Conservation (phyloP, 306 rosid genomes). For the Prunus kanzakura region DNA sequence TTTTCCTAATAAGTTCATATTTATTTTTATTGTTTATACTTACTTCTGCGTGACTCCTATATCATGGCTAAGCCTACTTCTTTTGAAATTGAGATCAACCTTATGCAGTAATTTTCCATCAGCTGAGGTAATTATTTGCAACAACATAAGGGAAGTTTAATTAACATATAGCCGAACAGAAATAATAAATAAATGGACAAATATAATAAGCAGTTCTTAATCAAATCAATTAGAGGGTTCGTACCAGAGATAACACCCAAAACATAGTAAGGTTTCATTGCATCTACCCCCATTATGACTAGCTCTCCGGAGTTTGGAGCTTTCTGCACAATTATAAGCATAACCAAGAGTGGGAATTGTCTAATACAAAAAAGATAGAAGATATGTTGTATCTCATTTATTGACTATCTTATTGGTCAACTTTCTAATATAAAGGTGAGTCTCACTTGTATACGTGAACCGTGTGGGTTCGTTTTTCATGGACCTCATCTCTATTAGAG, state of each 20-base stretch:
- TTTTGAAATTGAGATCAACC: slow-evolving; percentile 52
- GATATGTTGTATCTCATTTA: no score
- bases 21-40: no score
- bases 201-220: not conserved
- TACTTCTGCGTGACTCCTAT: slow-evolving; percentile 62
- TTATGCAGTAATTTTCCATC: slow-evolving; percentile 58
- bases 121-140: slow-evolving; percentile 30
- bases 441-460: no score
- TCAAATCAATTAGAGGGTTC: not conserved
- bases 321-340: slow-evolving; percentile 31
- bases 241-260: slow-evolving; percentile 73
- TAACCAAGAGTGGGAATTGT: not conserved
- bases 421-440: no score
- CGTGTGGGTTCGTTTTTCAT: no score
- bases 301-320: slow-evolving; percentile 57
- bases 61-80: slow-evolving; percentile 55
- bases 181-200: not conserved
- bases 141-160: no score
- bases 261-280: slow-evolving; percentile 47
- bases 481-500: no score
- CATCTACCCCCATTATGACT: slow-evolving; percentile 45
- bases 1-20: no score
- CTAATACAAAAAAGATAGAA: no score
- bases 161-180: not conserved
- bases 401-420: no score